Percentiles rank a stretch among this genome's conserved stretches.
These are phyloP conservation scores for Corymbia citriodora DNA, from an alignment of 441 rosid genomes.

Conservation along the genomic window DNA sequence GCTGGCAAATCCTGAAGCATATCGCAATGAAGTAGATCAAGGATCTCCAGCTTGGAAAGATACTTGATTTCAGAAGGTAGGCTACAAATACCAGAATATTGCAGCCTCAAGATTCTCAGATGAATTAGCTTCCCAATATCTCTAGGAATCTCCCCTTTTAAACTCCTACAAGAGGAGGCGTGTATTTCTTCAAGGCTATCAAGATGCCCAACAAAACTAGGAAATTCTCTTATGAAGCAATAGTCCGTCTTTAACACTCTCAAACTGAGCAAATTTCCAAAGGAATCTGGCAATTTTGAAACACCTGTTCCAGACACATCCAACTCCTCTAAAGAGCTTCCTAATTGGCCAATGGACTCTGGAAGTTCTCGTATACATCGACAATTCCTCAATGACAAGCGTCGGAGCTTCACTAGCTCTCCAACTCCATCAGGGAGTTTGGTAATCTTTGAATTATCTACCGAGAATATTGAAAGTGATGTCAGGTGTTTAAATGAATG, in stretches of 20 bases:
- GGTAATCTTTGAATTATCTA: neutral
- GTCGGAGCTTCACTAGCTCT: neutral
- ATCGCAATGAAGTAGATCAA: neutral
- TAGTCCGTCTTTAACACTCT: neutral
- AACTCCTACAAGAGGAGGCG: neutral
- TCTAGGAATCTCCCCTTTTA: neutral
- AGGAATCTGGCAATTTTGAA: neutral
- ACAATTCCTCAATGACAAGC: neutral
- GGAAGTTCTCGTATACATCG: accelerated
- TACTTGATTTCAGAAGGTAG: neutral
- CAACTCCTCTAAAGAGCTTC: neutral
- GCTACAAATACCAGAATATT: neutral
- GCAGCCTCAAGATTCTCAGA: neutral
- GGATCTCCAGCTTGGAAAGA: neutral
- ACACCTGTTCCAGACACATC: neutral
- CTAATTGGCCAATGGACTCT: neutral
- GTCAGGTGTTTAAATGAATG: neutral
- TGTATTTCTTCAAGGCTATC: neutral
- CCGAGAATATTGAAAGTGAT: neutral
- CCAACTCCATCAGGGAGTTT: neutral
- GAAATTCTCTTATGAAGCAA: neutral
- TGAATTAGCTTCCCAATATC: neutral
- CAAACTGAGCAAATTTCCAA: neutral
- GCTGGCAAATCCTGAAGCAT: neutral
- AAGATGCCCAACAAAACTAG: neutral